Conservation (phyloP, 2,329 filamentous ascomycete genomes). For the Talaromyces marneffei region DNA sequence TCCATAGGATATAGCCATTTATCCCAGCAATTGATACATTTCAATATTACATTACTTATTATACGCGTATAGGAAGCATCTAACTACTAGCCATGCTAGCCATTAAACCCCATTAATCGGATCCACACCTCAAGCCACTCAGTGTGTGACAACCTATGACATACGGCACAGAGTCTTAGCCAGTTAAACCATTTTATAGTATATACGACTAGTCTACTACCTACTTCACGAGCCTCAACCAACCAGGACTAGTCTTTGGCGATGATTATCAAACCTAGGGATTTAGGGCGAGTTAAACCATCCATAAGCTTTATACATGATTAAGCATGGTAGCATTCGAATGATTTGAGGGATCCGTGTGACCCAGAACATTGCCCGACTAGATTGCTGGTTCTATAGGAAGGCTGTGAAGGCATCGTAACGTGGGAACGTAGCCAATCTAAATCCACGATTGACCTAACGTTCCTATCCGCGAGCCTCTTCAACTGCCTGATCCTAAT, state of each 20-base stretch:
- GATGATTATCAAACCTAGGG: no score
- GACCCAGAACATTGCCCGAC: no score
- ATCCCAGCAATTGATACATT: neutral
- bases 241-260: no score
- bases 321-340: no score
- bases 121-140: no score
- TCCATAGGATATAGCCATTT: no score
- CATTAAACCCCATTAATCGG: neutral
- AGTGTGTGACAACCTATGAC: neutral
- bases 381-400: no score
- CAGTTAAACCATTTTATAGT: no score
- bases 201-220: neutral
- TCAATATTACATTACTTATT: neutral
- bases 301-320: no score
- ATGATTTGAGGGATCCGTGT: no score
- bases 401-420: neutral
- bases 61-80: neutral
- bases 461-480: neutral
- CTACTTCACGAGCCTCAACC: neutral
- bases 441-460: neutral
- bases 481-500: neutral
- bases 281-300: no score
- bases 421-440: neutral
- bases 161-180: neutral
- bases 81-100: no score